Base-by-base conservation (phyloP, 129 eudicot genomes). In the Pittosporum tobira region DNA sequence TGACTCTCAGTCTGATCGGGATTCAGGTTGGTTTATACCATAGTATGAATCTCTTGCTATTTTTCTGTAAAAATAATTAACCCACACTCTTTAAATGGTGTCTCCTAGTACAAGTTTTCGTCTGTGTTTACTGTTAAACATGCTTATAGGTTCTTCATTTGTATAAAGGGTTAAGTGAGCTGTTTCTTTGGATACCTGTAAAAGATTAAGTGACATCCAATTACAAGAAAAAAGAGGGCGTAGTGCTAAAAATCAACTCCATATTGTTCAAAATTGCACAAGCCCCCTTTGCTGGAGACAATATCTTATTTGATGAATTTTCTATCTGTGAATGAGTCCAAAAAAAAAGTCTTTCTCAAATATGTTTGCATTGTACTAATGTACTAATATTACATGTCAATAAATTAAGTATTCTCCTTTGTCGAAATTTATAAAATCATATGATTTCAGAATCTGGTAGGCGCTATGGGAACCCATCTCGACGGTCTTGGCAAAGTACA, bases 401-500 rank as follows among this genome's bases (percentile, higher is more conserved):
- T 0, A 48, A 48, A 6, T 40, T 50, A 42, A 40, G 37, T 58
- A 49, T 57, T 43, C n/a, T 31, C 42, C 55, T 54, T 21, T 45
- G 14, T n/a, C 44, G 25, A 56, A 31, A 10, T 29, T 3, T 44
- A 19, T 43, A 59, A n/a, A 61, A 16, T 51, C 27, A 23, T 5
- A 48, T 24, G 64, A 16, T 69, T 69, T 36, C 66, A 93, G 99
- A 87, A 56, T 75, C 91, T 51, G 91, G 86, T 68, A 81, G 81
- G 70, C 83, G 76, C 42, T 73, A 59, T 61, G 88, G 83, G 40
- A 72, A 84, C 72, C 91, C 77, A 54, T 63, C 90, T 64, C 82
- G 88, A 38, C 66, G 91, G 42, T 58, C 99, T 52, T 78, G 94
- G 96, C 93, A 84, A 64, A 77, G 56, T 66, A 51, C 96, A 42